These are phyloP conservation scores for Sindora glabra DNA, from an alignment of 306 rosid genomes.

Conservation along the genomic window DNA sequence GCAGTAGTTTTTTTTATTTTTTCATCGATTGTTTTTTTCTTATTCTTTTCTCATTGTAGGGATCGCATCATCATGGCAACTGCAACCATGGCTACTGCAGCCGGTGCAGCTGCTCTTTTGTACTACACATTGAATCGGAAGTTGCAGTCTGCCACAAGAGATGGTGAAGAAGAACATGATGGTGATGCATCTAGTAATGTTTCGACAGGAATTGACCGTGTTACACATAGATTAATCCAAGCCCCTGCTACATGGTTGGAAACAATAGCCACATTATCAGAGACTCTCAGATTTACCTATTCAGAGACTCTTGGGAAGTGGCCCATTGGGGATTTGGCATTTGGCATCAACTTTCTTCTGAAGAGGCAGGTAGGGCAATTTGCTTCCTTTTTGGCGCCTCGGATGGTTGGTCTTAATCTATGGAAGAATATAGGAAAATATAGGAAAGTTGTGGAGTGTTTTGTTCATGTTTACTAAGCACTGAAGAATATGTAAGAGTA, in stretches of 20 bases:
- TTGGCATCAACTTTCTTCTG: slow-evolving; percentile 83
- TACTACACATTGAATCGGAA: slow-evolving; percentile 78
- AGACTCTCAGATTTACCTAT: slow-evolving; percentile 87
- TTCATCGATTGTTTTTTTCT: background rate
- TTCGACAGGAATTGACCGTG: slow-evolving; percentile 48
- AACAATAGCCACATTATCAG: slow-evolving; percentile 80
- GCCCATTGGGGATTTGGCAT: slow-evolving; percentile 97
- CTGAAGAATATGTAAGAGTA: background rate
- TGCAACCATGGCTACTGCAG: slow-evolving; percentile 98
- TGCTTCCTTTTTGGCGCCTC: slow-evolving; percentile 1
- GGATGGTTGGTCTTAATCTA: too few species aligned
- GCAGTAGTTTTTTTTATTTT: slow-evolving; percentile 2
- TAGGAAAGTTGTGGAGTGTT: background rate
- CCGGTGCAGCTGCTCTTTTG: slow-evolving; percentile 92
- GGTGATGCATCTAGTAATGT: slow-evolving; percentile 21
- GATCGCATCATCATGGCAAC: slow-evolving; percentile 67
- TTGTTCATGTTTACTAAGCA: background rate
- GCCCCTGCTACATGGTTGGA: slow-evolving; percentile 98
- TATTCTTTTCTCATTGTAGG: slow-evolving; percentile 20
- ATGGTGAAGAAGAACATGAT: slow-evolving; percentile 34
- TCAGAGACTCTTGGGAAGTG: slow-evolving; percentile 97
- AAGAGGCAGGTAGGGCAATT: slow-evolving; percentile 72
- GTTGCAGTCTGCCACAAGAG: slow-evolving; percentile 23
- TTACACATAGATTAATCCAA: slow-evolving; percentile 68
- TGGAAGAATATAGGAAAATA: too few species aligned